Evolutionary conservation across 2,329 filamentous ascomycete genomes (phyloP).

Genomic region (Fusarium subtropicale): DNA sequence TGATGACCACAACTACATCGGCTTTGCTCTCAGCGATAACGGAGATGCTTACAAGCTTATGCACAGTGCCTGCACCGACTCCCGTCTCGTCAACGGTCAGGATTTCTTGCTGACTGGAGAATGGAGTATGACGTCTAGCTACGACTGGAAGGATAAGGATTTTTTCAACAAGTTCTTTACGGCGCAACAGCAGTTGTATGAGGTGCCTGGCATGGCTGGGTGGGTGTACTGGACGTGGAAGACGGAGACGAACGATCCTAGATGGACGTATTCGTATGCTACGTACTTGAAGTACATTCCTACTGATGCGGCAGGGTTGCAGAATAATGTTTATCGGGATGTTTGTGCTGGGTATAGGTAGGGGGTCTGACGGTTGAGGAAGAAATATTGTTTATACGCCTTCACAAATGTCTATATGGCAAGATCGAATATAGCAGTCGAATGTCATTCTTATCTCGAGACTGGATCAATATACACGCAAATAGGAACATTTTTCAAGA

Average conservation of each 20-base stretch:
- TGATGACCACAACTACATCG: constrained; percentile 39
- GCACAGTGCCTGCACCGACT: constrained; percentile 34
- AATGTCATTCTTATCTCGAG: too few species aligned
- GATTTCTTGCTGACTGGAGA: constrained; percentile 32
- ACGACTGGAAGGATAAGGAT: constrained; percentile 23
- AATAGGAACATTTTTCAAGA: too few species aligned
- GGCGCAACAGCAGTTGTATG: constrained; percentile 36
- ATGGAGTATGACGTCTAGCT: constrained; percentile 36
- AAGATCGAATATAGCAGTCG: too few species aligned
- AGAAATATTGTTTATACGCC: too few species aligned
- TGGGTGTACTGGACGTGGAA: constrained; percentile 42
- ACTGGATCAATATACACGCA: too few species aligned
- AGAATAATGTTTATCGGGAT: constrained; percentile 36
- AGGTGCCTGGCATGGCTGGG: constrained; percentile 32
- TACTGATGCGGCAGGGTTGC: constrained; percentile 25
- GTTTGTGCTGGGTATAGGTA: constrained; percentile 28
- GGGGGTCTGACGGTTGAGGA: too few species aligned
- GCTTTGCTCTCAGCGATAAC: constrained; percentile 12
- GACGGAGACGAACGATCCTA: constrained; percentile 29
- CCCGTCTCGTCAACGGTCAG: constrained; percentile 19
- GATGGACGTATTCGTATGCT: constrained; percentile 38
- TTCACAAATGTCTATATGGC: too few species aligned
- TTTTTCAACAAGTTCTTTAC: constrained; percentile 39
- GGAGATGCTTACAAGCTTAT: constrained; percentile 19
- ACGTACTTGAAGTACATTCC: constrained; percentile 28